A percentile compares a stretch with the other conserved stretches of the same genome.
Conservation (phyloP, 2,329 filamentous ascomycete genomes). For the Fusarium graminum region DNA sequence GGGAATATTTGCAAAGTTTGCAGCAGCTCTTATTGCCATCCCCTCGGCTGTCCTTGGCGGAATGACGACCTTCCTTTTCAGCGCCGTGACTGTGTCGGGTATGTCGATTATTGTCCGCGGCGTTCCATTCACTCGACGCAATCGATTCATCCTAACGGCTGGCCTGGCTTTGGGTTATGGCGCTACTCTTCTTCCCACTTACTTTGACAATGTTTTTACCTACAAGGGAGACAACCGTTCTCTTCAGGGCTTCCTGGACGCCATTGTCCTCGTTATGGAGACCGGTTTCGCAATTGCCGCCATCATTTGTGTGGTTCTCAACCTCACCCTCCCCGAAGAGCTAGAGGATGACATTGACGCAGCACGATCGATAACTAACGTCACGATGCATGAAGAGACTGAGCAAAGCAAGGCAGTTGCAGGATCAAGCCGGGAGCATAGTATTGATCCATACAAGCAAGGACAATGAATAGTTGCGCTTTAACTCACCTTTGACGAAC, state of each 20-base stretch:
- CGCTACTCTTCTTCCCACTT: conserved; percentile 74
- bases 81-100: conserved; percentile 80
- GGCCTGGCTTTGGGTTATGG: conserved; percentile 80
- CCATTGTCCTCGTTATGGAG: conserved; percentile 78
- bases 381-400: conserved; percentile 32
- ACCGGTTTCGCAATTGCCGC: conserved; percentile 83
- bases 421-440: conserved; percentile 43
- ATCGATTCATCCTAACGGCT: conserved; percentile 84
- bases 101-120: conserved; percentile 79
- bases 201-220: conserved; percentile 79
- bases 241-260: conserved; percentile 80
- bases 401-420: conserved; percentile 20
- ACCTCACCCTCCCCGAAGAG: conserved; percentile 79
- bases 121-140: conserved; percentile 81
- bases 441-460: conserved; percentile 40
- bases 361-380: conserved; percentile 35
- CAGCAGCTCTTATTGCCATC: conserved; percentile 82
- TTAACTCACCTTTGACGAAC: not conserved
- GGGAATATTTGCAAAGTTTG: conserved; percentile 87
- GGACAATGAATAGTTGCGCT: conserved; percentile 2
- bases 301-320: conserved; percentile 78
- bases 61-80: conserved; percentile 86
- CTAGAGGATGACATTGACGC: conserved; percentile 69
- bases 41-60: conserved; percentile 75
- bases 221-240: conserved; percentile 76